Evolutionary conservation across 306 rosid genomes (phyloP).

Genomic region (Vigna trinervia): DNA sequence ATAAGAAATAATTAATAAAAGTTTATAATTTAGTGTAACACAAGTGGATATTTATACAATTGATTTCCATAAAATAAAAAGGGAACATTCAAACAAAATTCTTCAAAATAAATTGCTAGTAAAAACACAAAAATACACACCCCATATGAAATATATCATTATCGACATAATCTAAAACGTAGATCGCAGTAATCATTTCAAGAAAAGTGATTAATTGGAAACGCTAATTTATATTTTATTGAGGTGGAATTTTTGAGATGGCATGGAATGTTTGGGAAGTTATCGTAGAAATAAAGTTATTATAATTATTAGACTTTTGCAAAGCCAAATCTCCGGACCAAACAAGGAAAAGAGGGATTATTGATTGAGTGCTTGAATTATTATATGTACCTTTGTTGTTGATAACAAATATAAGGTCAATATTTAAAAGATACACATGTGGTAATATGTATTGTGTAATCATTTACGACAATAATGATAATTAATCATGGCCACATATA

Average conservation of each 20-base stretch:
- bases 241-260: not conserved
- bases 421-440: constrained; percentile 32
- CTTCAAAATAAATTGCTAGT: too few relatives aligned
- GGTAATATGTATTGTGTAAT: constrained; percentile 37
- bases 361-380: constrained; percentile 30
- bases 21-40: too few relatives aligned
- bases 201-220: too few relatives aligned
- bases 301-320: constrained; percentile 25
- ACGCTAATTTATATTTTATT: too few relatives aligned
- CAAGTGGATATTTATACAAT: too few relatives aligned
- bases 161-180: too few relatives aligned
- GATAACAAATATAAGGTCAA: constrained; percentile 30
- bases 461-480: constrained; percentile 21
- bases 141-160: too few relatives aligned
- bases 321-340: constrained; percentile 38
- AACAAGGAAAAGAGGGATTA: not conserved
- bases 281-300: constrained; percentile 22
- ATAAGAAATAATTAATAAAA: too few relatives aligned
- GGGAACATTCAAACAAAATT: too few relatives aligned
- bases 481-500: constrained; percentile 34
- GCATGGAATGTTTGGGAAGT: not conserved
- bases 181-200: too few relatives aligned
- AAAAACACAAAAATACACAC: too few relatives aligned
- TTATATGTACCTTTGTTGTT: constrained; percentile 30
- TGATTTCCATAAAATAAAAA: too few relatives aligned